phyloP scores from a whole-genome alignment of 805 yeast genomes.

The Spathaspora boniae region DNA sequence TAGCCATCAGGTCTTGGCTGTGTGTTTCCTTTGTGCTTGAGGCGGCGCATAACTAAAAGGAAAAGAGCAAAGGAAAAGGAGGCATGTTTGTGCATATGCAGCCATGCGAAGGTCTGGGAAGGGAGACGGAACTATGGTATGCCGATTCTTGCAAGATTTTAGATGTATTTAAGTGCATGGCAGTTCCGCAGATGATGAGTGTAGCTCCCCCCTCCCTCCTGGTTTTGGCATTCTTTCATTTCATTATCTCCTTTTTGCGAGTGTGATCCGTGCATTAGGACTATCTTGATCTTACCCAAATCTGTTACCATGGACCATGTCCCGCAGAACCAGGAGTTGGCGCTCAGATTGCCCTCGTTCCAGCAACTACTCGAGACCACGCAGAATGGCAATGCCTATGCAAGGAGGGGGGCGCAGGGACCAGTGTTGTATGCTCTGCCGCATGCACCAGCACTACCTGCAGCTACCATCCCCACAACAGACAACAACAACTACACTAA shows the following conservation, averaged over 20 bases:
- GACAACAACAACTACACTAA: background rate
- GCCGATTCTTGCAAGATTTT: slow-evolving; percentile 6
- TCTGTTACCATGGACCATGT: no score
- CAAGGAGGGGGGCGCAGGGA: background rate
- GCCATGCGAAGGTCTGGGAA: no score
- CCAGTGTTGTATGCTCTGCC: background rate
- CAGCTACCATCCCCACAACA: background rate
- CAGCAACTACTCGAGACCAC: slow-evolving; percentile 9
- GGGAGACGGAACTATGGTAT: slow-evolving; percentile 6
- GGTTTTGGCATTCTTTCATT: background rate
- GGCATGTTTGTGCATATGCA: no score
- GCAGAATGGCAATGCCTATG: slow-evolving; percentile 4
- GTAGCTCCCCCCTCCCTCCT: background rate
- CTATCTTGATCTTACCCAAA: no score
- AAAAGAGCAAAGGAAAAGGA: background rate
- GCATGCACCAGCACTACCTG: no score
- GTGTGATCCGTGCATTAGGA: background rate
- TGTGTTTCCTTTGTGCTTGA: background rate
- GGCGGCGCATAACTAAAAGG: slow-evolving; percentile 7
- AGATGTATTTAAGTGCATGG: slow-evolving; percentile 2
- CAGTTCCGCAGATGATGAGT: background rate
- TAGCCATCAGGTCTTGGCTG: background rate
- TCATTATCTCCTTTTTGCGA: background rate
- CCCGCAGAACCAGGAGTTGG: no score
- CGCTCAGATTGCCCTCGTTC: slow-evolving; percentile 10